Evolutionary conservation across 495 filamentous ascomycete species (phyloP), one percentile per base, ranked within the genome.

Genomic region (Aspergillus olivimuriae): DNA sequence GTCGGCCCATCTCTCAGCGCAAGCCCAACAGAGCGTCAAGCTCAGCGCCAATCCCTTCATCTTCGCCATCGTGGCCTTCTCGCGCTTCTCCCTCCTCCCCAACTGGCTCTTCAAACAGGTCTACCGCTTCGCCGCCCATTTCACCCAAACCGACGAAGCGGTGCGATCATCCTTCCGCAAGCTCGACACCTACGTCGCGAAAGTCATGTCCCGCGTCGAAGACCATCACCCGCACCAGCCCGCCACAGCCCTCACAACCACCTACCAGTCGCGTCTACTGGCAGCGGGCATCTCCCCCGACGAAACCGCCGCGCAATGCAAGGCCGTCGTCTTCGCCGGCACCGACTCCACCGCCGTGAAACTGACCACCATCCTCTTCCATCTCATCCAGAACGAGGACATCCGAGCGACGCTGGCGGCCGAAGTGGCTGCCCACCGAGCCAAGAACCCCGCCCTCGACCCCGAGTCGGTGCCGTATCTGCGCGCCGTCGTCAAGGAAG

Each of bases 341-440:
- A 23, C 41, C 2, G 28, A 31, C 41, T 43, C 41, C 10, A 43
- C 41, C 1, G 26, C 24, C 16, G 16, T 33, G 8, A 43, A 16
- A 15, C 41, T 43, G 16, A 17, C 41, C 3, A 43, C 28, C 8
- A 43, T 43, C 30, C 16, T 43, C 7, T 43, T 43, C 41, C 41
- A 43, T 18, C 41, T 43, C 2, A 18, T 43, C 3, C 41, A 24
- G 16, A 26, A 34, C 9, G 19, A n/a, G 4, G 28, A 12, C 16
- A 19, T 33, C 20, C 41, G 18, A 10, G 15, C 21, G 4, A 2
- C 18, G 16, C 7, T 33, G 11, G 14, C 7, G 8, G 17, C 21
- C 15, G 37, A 39, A n/a, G n/a, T 39, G 7, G n/a, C n/a, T n/a
- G n/a, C n/a, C n/a, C n/a, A n/a, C n/a, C 19, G 15, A 4, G 9